A percentile compares a stretch with the other conserved stretches of the same genome.
These are phyloP conservation scores for Paraglomus brasilianum DNA, from an alignment of 192 early-diverging fungal species.

Conservation along the genomic window DNA sequence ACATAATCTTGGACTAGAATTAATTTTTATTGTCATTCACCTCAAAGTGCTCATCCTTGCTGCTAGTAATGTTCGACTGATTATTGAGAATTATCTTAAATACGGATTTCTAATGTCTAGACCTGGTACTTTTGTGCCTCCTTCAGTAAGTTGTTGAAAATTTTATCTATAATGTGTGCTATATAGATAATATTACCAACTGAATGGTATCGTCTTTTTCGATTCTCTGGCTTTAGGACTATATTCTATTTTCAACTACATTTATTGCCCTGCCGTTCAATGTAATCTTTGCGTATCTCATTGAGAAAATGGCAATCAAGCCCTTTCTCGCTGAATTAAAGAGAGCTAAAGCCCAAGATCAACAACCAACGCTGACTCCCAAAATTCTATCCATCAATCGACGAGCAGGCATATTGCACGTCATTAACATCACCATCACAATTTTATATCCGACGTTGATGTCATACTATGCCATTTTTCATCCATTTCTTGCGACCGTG, in stretches of 20 bases:
- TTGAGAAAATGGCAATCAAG: constrained; percentile 60
- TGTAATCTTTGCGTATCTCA: constrained; percentile 56
- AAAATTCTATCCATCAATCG: constrained; percentile 26
- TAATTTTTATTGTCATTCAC: constrained; percentile 7
- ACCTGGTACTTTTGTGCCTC: constrained; percentile 50
- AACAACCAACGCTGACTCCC: constrained; percentile 32
- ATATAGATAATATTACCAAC: too few species aligned
- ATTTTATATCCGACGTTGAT: constrained; percentile 62
- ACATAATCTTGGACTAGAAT: background rate
- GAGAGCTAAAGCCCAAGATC: constrained; percentile 19
- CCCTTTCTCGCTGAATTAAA: constrained; percentile 61
- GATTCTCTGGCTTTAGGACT: constrained; percentile 54
- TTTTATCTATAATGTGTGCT: too few species aligned
- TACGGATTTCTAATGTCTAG: constrained; percentile 79
- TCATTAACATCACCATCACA: constrained; percentile 52
- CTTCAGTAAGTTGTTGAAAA: background rate
- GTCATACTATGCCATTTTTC: constrained; percentile 65
- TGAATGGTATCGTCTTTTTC: background rate
- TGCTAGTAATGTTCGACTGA: constrained; percentile 78
- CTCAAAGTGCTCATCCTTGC: constrained; percentile 68
- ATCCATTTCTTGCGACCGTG: constrained; percentile 65
- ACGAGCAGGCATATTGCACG: constrained; percentile 46
- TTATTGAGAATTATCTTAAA: constrained; percentile 87
- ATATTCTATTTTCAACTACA: constrained; percentile 50
- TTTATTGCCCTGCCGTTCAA: constrained; percentile 50